Conservation (phyloP, 257 asterid genomes). For the Paraleonurus japonicus region DNA sequence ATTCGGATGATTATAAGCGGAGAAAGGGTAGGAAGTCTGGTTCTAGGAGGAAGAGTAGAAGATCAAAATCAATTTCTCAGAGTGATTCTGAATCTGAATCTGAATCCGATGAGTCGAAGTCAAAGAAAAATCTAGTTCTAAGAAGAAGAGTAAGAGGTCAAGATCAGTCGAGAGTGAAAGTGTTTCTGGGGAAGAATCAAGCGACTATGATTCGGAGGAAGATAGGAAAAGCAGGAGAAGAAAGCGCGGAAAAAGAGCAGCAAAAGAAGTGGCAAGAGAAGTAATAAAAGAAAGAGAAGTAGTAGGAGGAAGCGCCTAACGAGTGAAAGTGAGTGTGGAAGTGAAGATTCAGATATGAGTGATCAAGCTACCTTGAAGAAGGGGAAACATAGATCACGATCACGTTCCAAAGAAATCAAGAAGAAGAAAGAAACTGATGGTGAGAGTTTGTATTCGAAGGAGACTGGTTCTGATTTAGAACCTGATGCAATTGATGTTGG, state of each 20-base stretch:
- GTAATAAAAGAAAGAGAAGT: slow-evolving; percentile 41
- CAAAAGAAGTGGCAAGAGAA: slow-evolving; percentile 37
- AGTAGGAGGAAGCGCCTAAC: slow-evolving; percentile 41
- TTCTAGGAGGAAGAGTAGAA: slow-evolving; percentile 43
- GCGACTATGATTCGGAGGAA: slow-evolving; percentile 41
- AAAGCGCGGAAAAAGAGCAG: slow-evolving; percentile 37
- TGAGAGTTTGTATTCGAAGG: slow-evolving; percentile 28
- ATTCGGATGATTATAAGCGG: slow-evolving; percentile 53
- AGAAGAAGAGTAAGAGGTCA: slow-evolving; percentile 40
- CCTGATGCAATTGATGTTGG: slow-evolving; percentile 31
- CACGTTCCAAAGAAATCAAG: slow-evolving; percentile 45
- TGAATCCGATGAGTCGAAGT: slow-evolving; percentile 49
- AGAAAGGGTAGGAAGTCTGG: slow-evolving; percentile 49
- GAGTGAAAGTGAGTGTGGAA: slow-evolving; percentile 55
- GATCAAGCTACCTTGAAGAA: slow-evolving; percentile 40
- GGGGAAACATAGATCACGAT: slow-evolving; percentile 40
- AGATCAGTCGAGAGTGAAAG: slow-evolving; percentile 43
- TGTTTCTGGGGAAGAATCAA: slow-evolving; percentile 31
- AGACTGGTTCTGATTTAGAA: slow-evolving; percentile 35
- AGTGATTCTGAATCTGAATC: slow-evolving; percentile 45
- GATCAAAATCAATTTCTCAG: slow-evolving; percentile 34
- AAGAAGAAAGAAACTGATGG: slow-evolving; percentile 42
- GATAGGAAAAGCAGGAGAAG: slow-evolving; percentile 40
- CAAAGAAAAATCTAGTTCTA: slow-evolving; percentile 37
- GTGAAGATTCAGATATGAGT: slow-evolving; percentile 57